These are phyloP conservation scores for Trichosporon sp. DNA, from an alignment of 1,284 basidiomycete species.

Conservation along the genomic window DNA sequence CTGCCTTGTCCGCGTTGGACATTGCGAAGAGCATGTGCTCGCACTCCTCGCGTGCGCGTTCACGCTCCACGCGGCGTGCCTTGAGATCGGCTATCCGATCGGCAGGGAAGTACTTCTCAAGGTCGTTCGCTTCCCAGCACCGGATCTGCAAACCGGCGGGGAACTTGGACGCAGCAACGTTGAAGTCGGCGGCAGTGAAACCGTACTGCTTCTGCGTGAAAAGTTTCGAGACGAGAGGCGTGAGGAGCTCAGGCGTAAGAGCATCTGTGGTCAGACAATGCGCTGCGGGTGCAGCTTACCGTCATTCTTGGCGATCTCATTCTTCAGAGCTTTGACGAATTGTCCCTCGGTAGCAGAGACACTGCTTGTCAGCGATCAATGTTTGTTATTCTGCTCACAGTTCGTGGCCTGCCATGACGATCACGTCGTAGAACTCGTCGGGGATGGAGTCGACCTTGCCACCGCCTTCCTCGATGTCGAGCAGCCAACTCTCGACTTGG, in stretches of 20 bases:
- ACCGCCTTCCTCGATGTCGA: constrained; percentile 40
- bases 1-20: constrained; percentile 42
- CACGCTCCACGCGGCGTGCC: constrained; percentile 34
- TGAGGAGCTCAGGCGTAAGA: constrained; percentile 35
- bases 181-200: constrained; percentile 43
- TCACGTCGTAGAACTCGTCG: constrained; percentile 40
- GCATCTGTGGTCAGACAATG: constrained; percentile 28
- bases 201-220: constrained; percentile 48
- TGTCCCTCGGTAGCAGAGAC: constrained; percentile 36
- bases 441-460: constrained; percentile 38
- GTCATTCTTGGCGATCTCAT: constrained; percentile 33
- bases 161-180: constrained; percentile 34
- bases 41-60: constrained; percentile 41
- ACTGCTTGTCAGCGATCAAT: constrained; percentile 25
- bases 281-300: constrained; percentile 23
- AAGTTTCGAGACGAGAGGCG: constrained; percentile 38
- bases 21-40: constrained; percentile 35
- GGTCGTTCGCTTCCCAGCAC: constrained; percentile 48
- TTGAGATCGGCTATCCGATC: constrained; percentile 35
- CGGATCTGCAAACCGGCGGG: constrained; percentile 47
- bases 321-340: constrained; percentile 44
- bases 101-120: constrained; percentile 39
- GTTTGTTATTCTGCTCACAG: constrained; percentile 33
- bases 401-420: constrained; percentile 50
- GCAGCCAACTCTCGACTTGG: constrained; percentile 41